Base-by-base conservation (phyloP, 1,284 basidiomycete genomes). In the Cutaneotrichosporon dermatis region DNA sequence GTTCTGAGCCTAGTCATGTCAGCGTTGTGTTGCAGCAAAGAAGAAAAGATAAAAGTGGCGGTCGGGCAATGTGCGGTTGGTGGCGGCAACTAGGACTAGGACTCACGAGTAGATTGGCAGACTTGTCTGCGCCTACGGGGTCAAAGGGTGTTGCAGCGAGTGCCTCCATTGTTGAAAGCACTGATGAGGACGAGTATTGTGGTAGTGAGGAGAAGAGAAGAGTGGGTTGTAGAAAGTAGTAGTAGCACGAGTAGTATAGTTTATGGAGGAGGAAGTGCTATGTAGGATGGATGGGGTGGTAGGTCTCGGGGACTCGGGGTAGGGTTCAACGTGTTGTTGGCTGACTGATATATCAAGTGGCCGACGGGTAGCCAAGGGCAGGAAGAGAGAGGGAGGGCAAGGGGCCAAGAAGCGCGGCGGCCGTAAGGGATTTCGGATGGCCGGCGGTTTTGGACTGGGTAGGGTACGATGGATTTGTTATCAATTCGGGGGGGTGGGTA, bases 51-150 rank as follows among this genome's bases (percentile, higher is more conserved):
- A 12, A 40, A 40, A 40, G 39, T 40, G 39, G 39, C 39, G 39
- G 25, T 25, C 25, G 25, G 25, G 25, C 25, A 25, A 25, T 25
- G 25, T 25, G 25, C 25, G 25, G 25, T 25, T 25, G 25, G 25
- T 25, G 25, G 25, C 25, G 25, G 25, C 25, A 25, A 25, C 25
- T 25, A 25, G 25, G 25, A 25, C 25, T 25, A 2, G 25, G 5
- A 57, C 59, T 61, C 35, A 61, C 59, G n/a, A 61, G 46, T 16
- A 61, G 51, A 35, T 54, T 57, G 52, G 49, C n/a, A 9, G 51
- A 53, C 51, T 61, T 59, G 54, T 59, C 58, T 9, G 50, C 25
- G 36, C 48, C 52, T 10, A 49, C 51, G n/a, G 56, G 35, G 51
- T 57, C 52, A n/a, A 57, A 56, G 40, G 54, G 41, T 11, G 46